A percentile compares a stretch with the other conserved stretches of the same genome.
These are phyloP conservation scores for Plicaturopsis crispa DNA, from an alignment of 768 basidiomycete species.

Conservation along the genomic window DNA sequence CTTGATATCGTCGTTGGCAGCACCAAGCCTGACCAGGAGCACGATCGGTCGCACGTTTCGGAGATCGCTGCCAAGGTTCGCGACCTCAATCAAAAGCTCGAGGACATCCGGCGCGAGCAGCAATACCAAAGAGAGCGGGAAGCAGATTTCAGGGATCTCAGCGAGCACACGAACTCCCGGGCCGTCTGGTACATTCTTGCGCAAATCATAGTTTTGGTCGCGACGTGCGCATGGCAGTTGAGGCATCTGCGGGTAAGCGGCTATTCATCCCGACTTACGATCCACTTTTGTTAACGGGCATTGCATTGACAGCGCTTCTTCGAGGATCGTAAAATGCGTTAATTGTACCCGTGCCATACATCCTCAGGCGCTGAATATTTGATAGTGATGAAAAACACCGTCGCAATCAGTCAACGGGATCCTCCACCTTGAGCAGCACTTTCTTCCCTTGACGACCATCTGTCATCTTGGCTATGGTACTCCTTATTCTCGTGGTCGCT, in stretches of 20 bases:
- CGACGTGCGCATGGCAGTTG: slow-evolving; percentile 89
- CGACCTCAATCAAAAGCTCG: slow-evolving; percentile 89
- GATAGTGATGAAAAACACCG: neutral
- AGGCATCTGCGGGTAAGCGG: slow-evolving; percentile 79
- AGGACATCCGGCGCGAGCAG: slow-evolving; percentile 91
- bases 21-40: slow-evolving; percentile 79
- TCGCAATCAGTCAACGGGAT: too few species aligned
- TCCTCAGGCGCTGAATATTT: neutral
- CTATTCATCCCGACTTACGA: slow-evolving; percentile 1
- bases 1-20: slow-evolving; percentile 91
- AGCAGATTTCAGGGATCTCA: slow-evolving; percentile 79
- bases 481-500: slow-evolving; percentile 23
- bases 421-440: slow-evolving; percentile 33
- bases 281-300: slow-evolving; percentile 1
- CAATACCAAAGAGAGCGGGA: slow-evolving; percentile 97
- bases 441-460: slow-evolving; percentile 41
- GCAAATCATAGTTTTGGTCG: slow-evolving; percentile 79
- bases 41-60: slow-evolving; percentile 80
- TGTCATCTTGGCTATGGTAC: slow-evolving; percentile 23
- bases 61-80: slow-evolving; percentile 78
- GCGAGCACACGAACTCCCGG: slow-evolving; percentile 83
- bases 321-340: slow-evolving; percentile 77
- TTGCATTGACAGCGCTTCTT: slow-evolving; percentile 58
- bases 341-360: slow-evolving; percentile 13
- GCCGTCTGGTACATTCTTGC: slow-evolving; percentile 93